Conservation (phyloP, 2,329 filamentous ascomycete genomes). For the Stemphylium lycopersici region DNA sequence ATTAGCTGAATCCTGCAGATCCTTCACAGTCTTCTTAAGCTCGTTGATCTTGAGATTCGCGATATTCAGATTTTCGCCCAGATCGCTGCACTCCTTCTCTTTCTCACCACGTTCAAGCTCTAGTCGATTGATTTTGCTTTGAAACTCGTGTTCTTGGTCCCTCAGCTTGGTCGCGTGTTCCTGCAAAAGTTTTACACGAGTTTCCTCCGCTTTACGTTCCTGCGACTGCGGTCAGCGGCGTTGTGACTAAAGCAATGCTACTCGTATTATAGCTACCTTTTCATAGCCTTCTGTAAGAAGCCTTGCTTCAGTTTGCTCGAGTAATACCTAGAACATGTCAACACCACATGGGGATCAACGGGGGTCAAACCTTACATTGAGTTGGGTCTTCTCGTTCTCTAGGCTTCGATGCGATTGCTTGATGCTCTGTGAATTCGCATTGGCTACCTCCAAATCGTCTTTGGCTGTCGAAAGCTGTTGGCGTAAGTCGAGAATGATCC, state of each 20-base stretch:
- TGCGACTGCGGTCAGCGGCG: conserved; percentile 1
- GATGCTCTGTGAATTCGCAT: conserved; percentile 5
- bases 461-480: conserved; percentile 15
- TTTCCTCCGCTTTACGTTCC: not conserved
- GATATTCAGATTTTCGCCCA: conserved; percentile 12
- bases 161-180: conserved; percentile 10
- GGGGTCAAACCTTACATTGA: conserved; percentile 5
- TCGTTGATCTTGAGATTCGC: conserved; percentile 11
- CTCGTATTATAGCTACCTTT: conserved; percentile 10
- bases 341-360: not conserved
- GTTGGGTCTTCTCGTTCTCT: conserved; percentile 2
- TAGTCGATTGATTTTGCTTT: conserved; percentile 22
- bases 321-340: conserved; percentile 3
- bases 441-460: conserved; percentile 16
- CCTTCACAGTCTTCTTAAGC: conserved; percentile 1
- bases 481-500: conserved; percentile 16
- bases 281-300: not conserved
- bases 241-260: not conserved
- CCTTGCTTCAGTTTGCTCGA: not conserved
- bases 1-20: conserved; percentile 12
- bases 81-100: conserved; percentile 5
- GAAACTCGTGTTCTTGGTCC: conserved; percentile 20
- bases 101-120: conserved; percentile 21
- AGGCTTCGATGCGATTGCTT: conserved; percentile 11
- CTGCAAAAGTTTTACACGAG: conserved; percentile 9